phyloP scores from a whole-genome alignment of 176 grass and related monocot species.

The Rhipidocladum racemiflorum region DNA sequence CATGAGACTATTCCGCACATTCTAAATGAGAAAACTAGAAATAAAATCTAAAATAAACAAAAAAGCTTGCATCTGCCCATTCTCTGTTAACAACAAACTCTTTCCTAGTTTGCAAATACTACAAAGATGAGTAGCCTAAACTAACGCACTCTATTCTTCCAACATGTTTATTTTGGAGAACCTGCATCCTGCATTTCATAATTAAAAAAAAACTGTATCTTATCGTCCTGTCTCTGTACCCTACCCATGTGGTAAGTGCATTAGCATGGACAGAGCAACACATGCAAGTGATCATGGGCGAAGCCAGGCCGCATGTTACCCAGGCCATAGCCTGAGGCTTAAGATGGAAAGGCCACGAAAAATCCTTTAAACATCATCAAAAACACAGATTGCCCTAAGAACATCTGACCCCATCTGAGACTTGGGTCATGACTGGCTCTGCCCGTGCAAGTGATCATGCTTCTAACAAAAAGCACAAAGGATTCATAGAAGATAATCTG shows the following conservation, averaged over 20 bases:
- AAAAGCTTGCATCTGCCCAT: background rate
- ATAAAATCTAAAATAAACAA: background rate
- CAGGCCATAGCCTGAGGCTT: too few relatives aligned
- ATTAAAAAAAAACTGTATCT: background rate
- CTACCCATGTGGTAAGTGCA: background rate
- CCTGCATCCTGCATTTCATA: background rate
- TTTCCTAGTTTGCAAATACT: conserved; percentile 3
- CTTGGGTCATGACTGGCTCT: too few relatives aligned
- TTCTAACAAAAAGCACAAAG: background rate
- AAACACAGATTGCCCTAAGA: too few relatives aligned
- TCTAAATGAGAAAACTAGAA: background rate
- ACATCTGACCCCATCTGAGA: too few relatives aligned
- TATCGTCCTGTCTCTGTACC: background rate
- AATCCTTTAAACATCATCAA: too few relatives aligned
- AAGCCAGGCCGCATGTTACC: too few relatives aligned
- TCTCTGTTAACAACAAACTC: background rate
- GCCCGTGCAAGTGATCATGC: too few relatives aligned
- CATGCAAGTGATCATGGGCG: conserved; percentile 2
- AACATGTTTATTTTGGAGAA: background rate
- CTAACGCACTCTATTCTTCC: background rate
- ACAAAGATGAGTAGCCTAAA: background rate
- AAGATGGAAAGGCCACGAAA: too few relatives aligned
- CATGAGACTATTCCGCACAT: background rate
- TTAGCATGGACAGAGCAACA: background rate
- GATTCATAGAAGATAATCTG: background rate